Percentiles rank a stretch among this genome's conserved stretches.
Conservation (phyloP, 2,329 filamentous ascomycete species). For the Pseudogymnoascus sp. region DNA sequence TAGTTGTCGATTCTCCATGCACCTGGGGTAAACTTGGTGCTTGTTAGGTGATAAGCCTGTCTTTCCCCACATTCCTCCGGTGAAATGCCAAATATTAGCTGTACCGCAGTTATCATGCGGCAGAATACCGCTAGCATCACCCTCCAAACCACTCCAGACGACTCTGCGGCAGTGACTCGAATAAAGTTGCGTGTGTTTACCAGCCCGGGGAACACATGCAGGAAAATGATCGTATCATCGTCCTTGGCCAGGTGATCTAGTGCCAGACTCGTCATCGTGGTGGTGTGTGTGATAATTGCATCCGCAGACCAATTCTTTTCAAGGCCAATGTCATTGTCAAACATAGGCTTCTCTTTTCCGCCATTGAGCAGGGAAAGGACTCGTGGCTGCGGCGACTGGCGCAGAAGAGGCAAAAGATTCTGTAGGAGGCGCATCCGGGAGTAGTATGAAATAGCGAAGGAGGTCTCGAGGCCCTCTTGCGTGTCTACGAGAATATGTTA, state of each 20-base stretch:
- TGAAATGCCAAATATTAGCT: background rate
- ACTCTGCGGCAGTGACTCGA: background rate
- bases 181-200: constrained; percentile 28
- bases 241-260: constrained; percentile 41
- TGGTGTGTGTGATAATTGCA: constrained; percentile 38
- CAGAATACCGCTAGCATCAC: background rate
- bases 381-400: constrained; percentile 36
- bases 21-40: constrained; percentile 11
- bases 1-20: constrained; percentile 10
- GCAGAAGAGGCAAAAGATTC: constrained; percentile 50
- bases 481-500: constrained; percentile 38
- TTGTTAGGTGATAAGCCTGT: constrained; percentile 2
- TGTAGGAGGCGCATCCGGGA: constrained; percentile 47
- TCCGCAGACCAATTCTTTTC: constrained; percentile 29
- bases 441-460: constrained; percentile 47
- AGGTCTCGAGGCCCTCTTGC: constrained; percentile 46
- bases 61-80: background rate
- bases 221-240: constrained; percentile 36
- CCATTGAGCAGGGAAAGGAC: constrained; percentile 48
- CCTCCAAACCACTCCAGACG: background rate
- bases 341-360: constrained; percentile 43
- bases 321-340: constrained; percentile 37
- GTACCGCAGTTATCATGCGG: background rate
- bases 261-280: constrained; percentile 43
- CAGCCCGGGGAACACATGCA: constrained; percentile 34